Conservation (phyloP, 768 basidiomycete genomes). For the Thelephora aurantiotincta region DNA sequence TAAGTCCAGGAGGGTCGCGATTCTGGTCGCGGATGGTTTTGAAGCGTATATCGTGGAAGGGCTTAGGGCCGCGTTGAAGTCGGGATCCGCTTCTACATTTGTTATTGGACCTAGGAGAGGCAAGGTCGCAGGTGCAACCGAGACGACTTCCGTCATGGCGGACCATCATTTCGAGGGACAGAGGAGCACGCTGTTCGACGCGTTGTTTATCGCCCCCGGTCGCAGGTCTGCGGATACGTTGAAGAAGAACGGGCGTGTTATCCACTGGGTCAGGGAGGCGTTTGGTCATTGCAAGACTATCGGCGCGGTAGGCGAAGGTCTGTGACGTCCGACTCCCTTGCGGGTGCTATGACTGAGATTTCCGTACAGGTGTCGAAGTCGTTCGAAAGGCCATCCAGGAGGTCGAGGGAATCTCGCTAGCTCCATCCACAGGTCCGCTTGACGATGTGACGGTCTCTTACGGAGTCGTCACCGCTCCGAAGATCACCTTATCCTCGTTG, state of each 20-base stretch:
- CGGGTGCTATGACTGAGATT: background rate
- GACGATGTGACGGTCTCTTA: constrained; percentile 37
- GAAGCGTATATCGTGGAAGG: constrained; percentile 42
- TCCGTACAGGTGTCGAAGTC: constrained; percentile 29
- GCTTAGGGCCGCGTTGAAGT: constrained; percentile 38
- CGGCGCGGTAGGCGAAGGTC: constrained; percentile 60
- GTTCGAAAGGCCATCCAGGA: constrained; percentile 31
- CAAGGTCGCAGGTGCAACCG: constrained; percentile 24
- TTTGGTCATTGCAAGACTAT: constrained; percentile 82
- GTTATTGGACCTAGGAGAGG: constrained; percentile 58
- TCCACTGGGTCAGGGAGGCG: constrained; percentile 79
- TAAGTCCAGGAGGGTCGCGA: constrained; percentile 56
- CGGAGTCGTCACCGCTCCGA: constrained; percentile 49
- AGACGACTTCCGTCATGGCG: constrained; percentile 24
- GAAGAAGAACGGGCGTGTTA: constrained; percentile 44
- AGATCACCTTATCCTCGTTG: constrained; percentile 26
- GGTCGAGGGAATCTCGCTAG: constrained; percentile 21
- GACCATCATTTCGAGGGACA: constrained; percentile 69
- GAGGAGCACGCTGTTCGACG: constrained; percentile 77
- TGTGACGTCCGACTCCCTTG: constrained; percentile 3
- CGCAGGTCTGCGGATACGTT: constrained; percentile 42
- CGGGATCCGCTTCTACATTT: constrained; percentile 41
- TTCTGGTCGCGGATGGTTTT: constrained; percentile 68
- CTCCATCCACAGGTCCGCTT: constrained; percentile 14
- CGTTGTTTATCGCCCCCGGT: constrained; percentile 66